Percentiles rank a stretch among this genome's conserved stretches.
phyloP scores from a whole-genome alignment of 2,329 filamentous ascomycete species.

The Calonectria fujianensis region DNA sequence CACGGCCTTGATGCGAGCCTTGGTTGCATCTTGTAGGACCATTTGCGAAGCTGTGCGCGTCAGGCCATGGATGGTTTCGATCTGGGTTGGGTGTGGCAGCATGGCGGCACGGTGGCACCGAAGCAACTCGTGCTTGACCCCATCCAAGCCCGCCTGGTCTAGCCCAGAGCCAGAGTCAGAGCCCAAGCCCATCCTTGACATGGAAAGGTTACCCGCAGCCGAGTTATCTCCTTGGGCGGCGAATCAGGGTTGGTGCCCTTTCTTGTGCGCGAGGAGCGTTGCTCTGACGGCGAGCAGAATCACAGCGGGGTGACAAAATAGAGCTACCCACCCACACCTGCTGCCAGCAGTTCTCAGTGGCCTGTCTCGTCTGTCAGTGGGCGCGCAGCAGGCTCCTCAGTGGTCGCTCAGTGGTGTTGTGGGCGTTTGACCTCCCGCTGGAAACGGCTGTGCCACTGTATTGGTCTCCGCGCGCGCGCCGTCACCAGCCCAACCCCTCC shows the following conservation, averaged over 20 bases:
- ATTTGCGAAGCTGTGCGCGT: slow-evolving; percentile 11
- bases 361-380: not conserved
- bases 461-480: not conserved
- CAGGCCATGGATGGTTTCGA: slow-evolving; percentile 5
- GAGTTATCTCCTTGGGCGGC: slow-evolving; percentile 44
- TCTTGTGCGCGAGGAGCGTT: slow-evolving; percentile 45
- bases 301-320: slow-evolving; percentile 6
- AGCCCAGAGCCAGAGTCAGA: slow-evolving; percentile 13
- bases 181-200: slow-evolving; percentile 33
- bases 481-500: slow-evolving; percentile 33
- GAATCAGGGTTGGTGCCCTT: slow-evolving; percentile 56
- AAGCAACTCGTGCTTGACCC: slow-evolving; percentile 23
- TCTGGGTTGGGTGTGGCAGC: slow-evolving; percentile 20
- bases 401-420: slow-evolving; percentile 16
- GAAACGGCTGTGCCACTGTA: slow-evolving; percentile 5
- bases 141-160: slow-evolving; percentile 21
- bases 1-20: slow-evolving; percentile 13
- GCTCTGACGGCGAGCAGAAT: slow-evolving; percentile 21
- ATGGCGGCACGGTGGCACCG: slow-evolving; percentile 17
- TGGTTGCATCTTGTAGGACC: slow-evolving; percentile 4
- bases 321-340: slow-evolving; percentile 29
- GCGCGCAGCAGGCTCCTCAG: not conserved
- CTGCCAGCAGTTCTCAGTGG: slow-evolving; percentile 13
- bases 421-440: slow-evolving; percentile 18
- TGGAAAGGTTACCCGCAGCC: slow-evolving; percentile 39